A percentile compares a stretch with the other conserved stretches of the same genome.
phyloP scores from a whole-genome alignment of 2,329 filamentous ascomycete genomes.

The Aspergillus versicolor region DNA sequence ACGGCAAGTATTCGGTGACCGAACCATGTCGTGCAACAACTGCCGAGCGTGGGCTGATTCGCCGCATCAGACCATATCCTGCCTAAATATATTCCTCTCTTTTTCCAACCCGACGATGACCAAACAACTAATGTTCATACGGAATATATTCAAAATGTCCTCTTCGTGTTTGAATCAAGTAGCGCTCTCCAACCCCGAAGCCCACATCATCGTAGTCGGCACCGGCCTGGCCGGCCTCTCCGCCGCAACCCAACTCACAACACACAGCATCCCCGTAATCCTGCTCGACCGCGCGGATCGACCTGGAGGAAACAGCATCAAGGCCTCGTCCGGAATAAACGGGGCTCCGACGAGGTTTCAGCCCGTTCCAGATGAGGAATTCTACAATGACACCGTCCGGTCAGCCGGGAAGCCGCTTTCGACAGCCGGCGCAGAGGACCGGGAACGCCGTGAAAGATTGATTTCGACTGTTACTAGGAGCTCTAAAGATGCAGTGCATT shows the following conservation, averaged over 20 bases:
- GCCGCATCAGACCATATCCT: not conserved
- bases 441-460: conserved; percentile 41
- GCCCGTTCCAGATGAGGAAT: conserved; percentile 40
- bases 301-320: conserved; percentile 65
- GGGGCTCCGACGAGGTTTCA: conserved; percentile 62
- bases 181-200: not conserved
- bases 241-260: conserved; percentile 58
- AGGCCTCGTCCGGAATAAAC: conserved; percentile 67
- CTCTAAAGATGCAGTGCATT: conserved; percentile 54
- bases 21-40: not conserved
- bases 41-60: not conserved
- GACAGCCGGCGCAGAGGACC: conserved; percentile 30
- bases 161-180: not conserved
- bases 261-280: conserved; percentile 52
- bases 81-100: not conserved
- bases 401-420: conserved; percentile 51
- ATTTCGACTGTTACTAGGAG: conserved; percentile 50
- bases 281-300: conserved; percentile 61
- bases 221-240: conserved; percentile 64
- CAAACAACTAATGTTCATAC: not conserved
- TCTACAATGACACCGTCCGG: conserved; percentile 57
- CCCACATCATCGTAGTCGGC: conserved; percentile 59
- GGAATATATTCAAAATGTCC: not conserved
- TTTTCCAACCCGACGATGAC: not conserved
- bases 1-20: not conserved